Evolutionary conservation across 179 eudicot genomes (phyloP).

Genomic region (Corrigiola litoralis): DNA sequence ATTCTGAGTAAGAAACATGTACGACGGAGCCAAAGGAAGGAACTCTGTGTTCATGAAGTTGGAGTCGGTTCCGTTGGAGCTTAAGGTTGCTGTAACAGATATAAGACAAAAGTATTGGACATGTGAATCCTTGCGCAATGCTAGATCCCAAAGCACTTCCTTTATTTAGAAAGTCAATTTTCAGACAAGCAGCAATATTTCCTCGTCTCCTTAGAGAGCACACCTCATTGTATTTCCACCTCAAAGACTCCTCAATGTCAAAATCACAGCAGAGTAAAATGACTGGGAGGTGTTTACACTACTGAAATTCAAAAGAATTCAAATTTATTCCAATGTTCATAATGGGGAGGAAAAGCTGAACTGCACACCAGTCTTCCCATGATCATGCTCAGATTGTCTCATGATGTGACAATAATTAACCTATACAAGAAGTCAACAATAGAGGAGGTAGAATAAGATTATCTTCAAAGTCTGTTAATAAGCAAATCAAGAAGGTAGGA

Average conservation of each 20-base stretch:
- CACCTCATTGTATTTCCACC: slow-evolving; percentile 9
- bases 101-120: background rate
- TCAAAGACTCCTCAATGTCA: slow-evolving; percentile 12
- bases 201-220: slow-evolving; percentile 5
- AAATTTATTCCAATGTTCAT: slow-evolving; percentile 24
- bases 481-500: background rate
- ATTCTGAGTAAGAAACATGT: no score
- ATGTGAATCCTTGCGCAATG: background rate
- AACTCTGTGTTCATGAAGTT: no score
- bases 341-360: slow-evolving; percentile 78
- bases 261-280: slow-evolving; percentile 7
- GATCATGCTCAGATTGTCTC: slow-evolving; percentile 69
- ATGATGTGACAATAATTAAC: slow-evolving; percentile 80
- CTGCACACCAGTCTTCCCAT: slow-evolving; percentile 79
- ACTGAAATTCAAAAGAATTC: slow-evolving; percentile 10
- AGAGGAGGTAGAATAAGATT: background rate
- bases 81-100: background rate
- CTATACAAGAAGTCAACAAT: slow-evolving; percentile 36
- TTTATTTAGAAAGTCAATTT: slow-evolving; percentile 25
- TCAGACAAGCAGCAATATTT: background rate
- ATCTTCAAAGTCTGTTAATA: no score
- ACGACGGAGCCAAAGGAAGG: no score
- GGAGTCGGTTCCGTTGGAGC: background rate
- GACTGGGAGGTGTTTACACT: background rate
- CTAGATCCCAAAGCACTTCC: background rate